Evolutionary conservation across 2,329 filamentous ascomycete species (phyloP).

Genomic region (Monosporascus sp.): DNA sequence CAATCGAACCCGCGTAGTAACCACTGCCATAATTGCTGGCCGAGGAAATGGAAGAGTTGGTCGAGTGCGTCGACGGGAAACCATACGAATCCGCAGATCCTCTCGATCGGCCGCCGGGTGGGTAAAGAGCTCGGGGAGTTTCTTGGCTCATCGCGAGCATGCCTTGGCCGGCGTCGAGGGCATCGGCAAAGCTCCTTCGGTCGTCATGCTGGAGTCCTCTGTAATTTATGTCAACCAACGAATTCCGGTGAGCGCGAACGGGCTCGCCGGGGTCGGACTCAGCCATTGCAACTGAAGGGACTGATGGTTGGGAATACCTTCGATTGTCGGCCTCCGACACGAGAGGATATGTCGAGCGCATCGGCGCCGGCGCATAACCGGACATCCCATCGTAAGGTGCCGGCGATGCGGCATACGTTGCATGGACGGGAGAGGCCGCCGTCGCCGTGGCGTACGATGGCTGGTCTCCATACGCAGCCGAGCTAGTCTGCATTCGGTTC

Average conservation of each 20-base stretch:
- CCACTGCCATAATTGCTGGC: conserved; percentile 71
- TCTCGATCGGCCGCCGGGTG: conserved; percentile 56
- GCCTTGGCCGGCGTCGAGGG: conserved; percentile 85
- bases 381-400: conserved; percentile 67
- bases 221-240: conserved; percentile 60
- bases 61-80: conserved; percentile 79
- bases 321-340: conserved; percentile 52
- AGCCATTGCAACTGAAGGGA: conserved; percentile 49
- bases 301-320: conserved; percentile 82
- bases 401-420: conserved; percentile 61
- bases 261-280: conserved; percentile 33
- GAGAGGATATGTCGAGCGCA: conserved; percentile 54
- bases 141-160: conserved; percentile 97
- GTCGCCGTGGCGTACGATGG: conserved; percentile 61
- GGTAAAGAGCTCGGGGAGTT: conserved; percentile 86
- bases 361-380: conserved; percentile 64
- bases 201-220: conserved; percentile 53
- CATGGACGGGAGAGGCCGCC: conserved; percentile 60
- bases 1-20: conserved; percentile 81
- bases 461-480: conserved; percentile 63
- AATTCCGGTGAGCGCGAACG: conserved; percentile 47
- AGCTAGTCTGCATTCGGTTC: conserved; percentile 57
- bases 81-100: conserved; percentile 83
- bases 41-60: conserved; percentile 86
- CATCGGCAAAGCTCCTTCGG: conserved; percentile 74